These are phyloP conservation scores for Venturia pyrina DNA, from an alignment of 2,329 filamentous ascomycete genomes.

Conservation along the genomic window DNA sequence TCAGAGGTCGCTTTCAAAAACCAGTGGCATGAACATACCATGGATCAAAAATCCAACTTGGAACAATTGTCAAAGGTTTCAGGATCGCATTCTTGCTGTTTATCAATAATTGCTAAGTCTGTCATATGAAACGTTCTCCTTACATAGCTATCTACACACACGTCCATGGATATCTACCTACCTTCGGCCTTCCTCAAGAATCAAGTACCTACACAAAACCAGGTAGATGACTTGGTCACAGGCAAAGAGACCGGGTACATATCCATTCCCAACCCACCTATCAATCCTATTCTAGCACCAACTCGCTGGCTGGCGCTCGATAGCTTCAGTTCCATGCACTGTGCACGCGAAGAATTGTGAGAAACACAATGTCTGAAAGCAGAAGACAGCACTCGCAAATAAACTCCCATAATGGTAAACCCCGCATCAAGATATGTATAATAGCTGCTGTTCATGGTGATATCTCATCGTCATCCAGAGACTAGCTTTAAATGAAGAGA, in stretches of 20 bases:
- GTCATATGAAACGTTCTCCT: background rate
- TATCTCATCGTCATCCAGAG: background rate
- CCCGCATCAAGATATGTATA: background rate
- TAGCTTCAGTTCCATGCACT: background rate
- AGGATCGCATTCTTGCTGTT: no score
- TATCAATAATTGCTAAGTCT: no score
- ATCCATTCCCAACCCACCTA: background rate
- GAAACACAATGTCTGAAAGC: background rate
- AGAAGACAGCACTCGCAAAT: background rate
- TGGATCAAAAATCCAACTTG: no score
- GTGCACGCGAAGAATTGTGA: background rate
- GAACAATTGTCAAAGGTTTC: no score
- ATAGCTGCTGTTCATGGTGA: background rate
- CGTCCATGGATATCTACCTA: background rate
- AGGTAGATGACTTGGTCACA: background rate
- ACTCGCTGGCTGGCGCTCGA: background rate
- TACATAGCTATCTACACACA: background rate
- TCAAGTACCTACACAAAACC: background rate
- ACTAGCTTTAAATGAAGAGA: constrained; percentile 5
- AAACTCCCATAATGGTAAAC: background rate
- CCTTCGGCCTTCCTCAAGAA: background rate
- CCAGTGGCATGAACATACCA: no score
- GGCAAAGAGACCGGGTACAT: background rate
- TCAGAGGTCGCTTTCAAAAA: no score
- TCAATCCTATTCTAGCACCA: background rate